Evolutionary conservation across 2,329 filamentous ascomycete genomes (phyloP).

Genomic region (Dactylonectria estremocensis): DNA sequence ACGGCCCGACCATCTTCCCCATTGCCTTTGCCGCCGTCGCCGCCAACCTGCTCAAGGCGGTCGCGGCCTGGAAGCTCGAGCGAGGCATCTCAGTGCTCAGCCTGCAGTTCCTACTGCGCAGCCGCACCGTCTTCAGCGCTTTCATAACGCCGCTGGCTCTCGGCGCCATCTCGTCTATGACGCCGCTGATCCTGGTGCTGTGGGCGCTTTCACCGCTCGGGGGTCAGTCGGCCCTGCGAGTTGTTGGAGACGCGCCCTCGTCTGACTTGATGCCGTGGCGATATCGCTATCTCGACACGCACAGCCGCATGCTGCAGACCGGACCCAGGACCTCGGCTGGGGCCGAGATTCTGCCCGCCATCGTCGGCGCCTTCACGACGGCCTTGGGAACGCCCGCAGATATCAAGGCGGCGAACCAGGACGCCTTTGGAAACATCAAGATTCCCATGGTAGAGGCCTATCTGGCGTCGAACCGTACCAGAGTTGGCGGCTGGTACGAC

Average conservation of each 20-base stretch:
- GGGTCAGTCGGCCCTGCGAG: constrained; percentile 29
- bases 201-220: constrained; percentile 32
- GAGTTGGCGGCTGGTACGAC: constrained; percentile 16
- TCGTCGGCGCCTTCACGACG: constrained; percentile 16
- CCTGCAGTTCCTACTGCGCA: constrained; percentile 30
- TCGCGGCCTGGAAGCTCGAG: constrained; percentile 27
- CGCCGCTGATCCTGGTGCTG: constrained; percentile 22
- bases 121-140: constrained; percentile 29
- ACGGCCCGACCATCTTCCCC: constrained; percentile 23
- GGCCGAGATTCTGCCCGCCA: constrained; percentile 10
- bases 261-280: constrained; percentile 3
- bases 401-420: constrained; percentile 24
- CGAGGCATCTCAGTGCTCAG: constrained; percentile 30
- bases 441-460: constrained; percentile 28
- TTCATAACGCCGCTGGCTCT: constrained; percentile 20
- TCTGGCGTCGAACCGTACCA: not conserved
- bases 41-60: constrained; percentile 19
- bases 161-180: constrained; percentile 7
- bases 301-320: constrained; percentile 2
- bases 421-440: constrained; percentile 30
- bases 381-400: constrained; percentile 16
- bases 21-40: constrained; percentile 24
- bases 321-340: not conserved
- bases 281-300: constrained; percentile 29
- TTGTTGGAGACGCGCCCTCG: constrained; percentile 13